Evolutionary conservation across 306 rosid genomes (phyloP).

Genomic region (Ormosia semicastrata): DNA sequence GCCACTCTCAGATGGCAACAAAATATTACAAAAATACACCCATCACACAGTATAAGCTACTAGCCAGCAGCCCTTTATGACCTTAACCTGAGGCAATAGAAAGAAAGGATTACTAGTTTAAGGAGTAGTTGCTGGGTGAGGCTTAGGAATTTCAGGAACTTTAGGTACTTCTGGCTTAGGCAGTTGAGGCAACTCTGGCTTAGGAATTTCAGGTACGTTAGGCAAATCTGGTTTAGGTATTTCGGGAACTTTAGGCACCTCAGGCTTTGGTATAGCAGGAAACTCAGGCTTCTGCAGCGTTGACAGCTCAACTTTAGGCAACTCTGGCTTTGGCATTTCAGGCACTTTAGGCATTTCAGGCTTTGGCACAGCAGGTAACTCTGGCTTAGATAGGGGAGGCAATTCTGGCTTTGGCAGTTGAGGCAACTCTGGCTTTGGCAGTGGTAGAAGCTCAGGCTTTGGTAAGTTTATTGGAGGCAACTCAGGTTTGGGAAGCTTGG

Average conservation of each 20-base stretch:
- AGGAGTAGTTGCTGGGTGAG: not conserved
- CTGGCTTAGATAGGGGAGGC: not conserved
- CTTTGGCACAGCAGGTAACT: no score
- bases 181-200: no score
- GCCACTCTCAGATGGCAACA: not conserved
- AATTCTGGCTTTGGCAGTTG: no score
- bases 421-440: no score
- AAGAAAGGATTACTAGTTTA: not conserved
- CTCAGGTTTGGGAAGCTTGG: not conserved
- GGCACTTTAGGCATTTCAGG: not conserved
- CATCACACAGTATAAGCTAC: not conserved
- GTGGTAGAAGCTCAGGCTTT: no score
- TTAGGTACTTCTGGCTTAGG: not conserved
- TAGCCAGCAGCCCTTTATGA: no score
- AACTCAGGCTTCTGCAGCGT: not conserved
- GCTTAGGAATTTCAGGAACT: slow-evolving; percentile 13
- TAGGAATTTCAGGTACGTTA: not conserved
- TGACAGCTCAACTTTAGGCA: not conserved
- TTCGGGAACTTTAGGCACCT: not conserved
- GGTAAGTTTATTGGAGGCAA: not conserved
- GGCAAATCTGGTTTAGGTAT: not conserved
- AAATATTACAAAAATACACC: not conserved
- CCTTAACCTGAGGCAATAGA: not conserved
- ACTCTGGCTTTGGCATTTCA: not conserved
- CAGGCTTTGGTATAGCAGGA: not conserved